Evolutionary conservation across 495 filamentous ascomycete species (phyloP).

Genomic region (Penicillium antarcticum): DNA sequence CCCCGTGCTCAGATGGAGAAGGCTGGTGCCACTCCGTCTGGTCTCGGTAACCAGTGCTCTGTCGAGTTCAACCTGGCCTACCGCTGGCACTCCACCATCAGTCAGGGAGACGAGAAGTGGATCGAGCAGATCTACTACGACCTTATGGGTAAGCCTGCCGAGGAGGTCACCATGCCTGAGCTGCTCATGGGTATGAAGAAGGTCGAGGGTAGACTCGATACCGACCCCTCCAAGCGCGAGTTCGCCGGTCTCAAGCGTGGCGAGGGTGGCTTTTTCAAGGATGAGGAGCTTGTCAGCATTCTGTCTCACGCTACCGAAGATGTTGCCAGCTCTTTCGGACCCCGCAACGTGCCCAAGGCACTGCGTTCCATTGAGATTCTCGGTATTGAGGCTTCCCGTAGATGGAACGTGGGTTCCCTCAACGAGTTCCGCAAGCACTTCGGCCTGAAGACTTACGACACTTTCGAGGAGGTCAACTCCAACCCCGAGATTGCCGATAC

Average conservation of each 20-base stretch:
- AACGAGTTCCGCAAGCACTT: conserved; percentile 66
- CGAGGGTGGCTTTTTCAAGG: conserved; percentile 55
- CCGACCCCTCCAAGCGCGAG: conserved; percentile 52
- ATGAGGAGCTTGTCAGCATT: conserved; percentile 61
- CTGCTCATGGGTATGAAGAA: conserved; percentile 52
- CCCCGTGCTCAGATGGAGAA: conserved; percentile 45
- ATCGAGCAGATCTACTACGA: conserved; percentile 55
- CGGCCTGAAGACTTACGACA: conserved; percentile 52
- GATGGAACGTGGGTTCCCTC: conserved; percentile 58
- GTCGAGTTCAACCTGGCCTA: conserved; percentile 73
- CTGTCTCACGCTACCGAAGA: conserved; percentile 58
- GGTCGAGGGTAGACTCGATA: conserved; percentile 47
- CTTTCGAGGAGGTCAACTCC: conserved; percentile 63
- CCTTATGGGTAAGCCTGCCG: conserved; percentile 53
- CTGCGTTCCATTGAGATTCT: conserved; percentile 57
- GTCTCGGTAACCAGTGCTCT: conserved; percentile 67
- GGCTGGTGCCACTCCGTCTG: conserved; percentile 58
- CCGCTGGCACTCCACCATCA: conserved; percentile 66
- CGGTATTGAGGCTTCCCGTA: conserved; percentile 58
- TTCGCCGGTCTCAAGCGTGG: conserved; percentile 56
- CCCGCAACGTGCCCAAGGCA: conserved; percentile 57
- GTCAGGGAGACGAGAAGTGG: conserved; percentile 63
- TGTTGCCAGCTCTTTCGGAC: conserved; percentile 55
- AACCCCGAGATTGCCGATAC: conserved; percentile 51
- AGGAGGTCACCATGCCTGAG: conserved; percentile 48